These are phyloP conservation scores for Fistulinella prunicolor DNA, from an alignment of 768 basidiomycete genomes.

Conservation along the genomic window DNA sequence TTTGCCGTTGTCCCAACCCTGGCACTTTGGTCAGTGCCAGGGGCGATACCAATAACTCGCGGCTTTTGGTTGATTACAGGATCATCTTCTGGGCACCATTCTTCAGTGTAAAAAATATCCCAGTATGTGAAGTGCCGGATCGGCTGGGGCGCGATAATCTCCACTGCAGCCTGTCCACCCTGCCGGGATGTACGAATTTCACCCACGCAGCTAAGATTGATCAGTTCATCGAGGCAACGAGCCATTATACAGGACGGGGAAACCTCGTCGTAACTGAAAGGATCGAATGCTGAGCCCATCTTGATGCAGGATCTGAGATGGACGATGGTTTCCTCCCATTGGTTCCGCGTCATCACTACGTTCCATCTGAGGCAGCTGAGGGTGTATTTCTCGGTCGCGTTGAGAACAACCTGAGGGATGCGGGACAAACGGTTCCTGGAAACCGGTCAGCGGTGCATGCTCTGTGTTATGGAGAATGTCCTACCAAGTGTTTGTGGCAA, in stretches of 20 bases:
- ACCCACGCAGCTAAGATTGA: slow-evolving; percentile 7
- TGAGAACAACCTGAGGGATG: slow-evolving; percentile 23
- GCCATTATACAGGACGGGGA: slow-evolving; percentile 18
- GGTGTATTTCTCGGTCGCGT: slow-evolving; percentile 21
- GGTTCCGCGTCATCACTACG: slow-evolving; percentile 13
- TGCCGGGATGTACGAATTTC: not conserved
- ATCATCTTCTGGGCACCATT: slow-evolving; percentile 32
- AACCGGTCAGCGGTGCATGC: slow-evolving; percentile 5
- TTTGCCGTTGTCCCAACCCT: slow-evolving; percentile 18
- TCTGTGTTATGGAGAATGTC: not conserved
- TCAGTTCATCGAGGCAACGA: slow-evolving; percentile 19
- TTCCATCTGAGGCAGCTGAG: slow-evolving; percentile 24
- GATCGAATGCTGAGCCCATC: slow-evolving; percentile 24
- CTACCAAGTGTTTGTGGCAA: slow-evolving; percentile 33
- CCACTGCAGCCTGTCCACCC: not conserved
- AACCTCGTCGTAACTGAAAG: slow-evolving; percentile 18
- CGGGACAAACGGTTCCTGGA: slow-evolving; percentile 21
- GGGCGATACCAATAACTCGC: slow-evolving; percentile 28
- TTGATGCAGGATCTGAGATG: slow-evolving; percentile 26
- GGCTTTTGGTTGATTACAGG: slow-evolving; percentile 30
- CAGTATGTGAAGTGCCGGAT: slow-evolving; percentile 5
- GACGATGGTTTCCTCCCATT: slow-evolving; percentile 24
- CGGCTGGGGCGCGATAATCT: slow-evolving; percentile 16
- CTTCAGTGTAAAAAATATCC: slow-evolving; percentile 12
- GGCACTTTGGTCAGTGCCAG: slow-evolving; percentile 18